Evolutionary conservation across 2,329 filamentous ascomycete genomes (phyloP), one percentile per base, ranked within the genome.

Genomic region (Neonectria neomacrospora): DNA sequence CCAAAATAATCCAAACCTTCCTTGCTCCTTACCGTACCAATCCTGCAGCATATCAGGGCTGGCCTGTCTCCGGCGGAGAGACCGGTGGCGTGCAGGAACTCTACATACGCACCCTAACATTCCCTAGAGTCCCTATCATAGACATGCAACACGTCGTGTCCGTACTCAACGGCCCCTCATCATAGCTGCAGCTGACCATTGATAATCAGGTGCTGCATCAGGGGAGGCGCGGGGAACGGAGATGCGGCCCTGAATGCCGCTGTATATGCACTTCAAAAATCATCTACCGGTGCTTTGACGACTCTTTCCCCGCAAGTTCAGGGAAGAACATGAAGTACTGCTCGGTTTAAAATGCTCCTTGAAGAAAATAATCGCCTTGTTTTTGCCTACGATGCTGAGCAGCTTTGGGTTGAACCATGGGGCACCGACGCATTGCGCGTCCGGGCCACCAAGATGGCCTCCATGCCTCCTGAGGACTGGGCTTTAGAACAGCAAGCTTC

Each of bases 351-450:
- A 8, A 62, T 62, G 59, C 59, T 62, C 16, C 50, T 42, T 50
- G 30, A 54, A 39, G 30, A 59, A 8, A 42, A 54, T 5, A 63
- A 63, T 5, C 60, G 54, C 8, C 60, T 63, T 26, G 51, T 63
- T 4, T 63, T 50, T 37, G 34, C 60, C 42, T 80, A 73, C 61
- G 83, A 86, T 69, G 79, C 79, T 9, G 82, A 85, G 64, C 74
- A 77, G 10, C 73, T 85, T 45, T 83, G 80, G 77, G 76, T 85
- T 47, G 81, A 85, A 58, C 74, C 83, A 44, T 85, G 83, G 83
- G 82, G 82, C 5, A 79, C 84, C 61, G 79, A 83, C 0, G 37
- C 37, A 18, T 67, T 86, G 3, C 80, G 83, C 34, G 71, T 86
- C 1, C 80, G 83, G 20, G 79, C 81, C 0, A 84, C 82, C 3